phyloP scores from a whole-genome alignment of 805 yeast species.

The Kurtzmaniella cleridarum region DNA sequence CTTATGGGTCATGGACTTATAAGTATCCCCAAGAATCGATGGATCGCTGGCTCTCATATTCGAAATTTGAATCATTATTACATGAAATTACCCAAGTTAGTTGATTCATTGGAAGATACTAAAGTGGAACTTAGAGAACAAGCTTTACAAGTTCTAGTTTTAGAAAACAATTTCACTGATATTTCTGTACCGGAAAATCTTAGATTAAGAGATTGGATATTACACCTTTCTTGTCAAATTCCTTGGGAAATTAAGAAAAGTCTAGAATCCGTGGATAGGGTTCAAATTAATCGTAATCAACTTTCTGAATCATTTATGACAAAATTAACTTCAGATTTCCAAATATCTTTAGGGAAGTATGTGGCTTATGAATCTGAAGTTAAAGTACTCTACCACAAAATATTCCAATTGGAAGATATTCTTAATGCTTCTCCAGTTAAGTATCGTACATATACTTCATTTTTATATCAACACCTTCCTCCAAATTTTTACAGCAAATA shows the following conservation, averaged over 20 bases:
- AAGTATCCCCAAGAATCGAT: conserved; percentile 52
- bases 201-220: conserved; percentile 61
- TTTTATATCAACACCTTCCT: neutral
- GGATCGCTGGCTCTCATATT: conserved; percentile 28
- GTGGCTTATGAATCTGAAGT: conserved; percentile 56
- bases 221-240: conserved; percentile 43
- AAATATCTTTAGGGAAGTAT: conserved; percentile 45
- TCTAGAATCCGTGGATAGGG: conserved; percentile 25
- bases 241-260: conserved; percentile 33
- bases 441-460: neutral
- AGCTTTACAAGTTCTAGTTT: conserved; percentile 50
- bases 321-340: conserved; percentile 46
- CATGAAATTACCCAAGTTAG: conserved; percentile 48
- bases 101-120: conserved; percentile 61
- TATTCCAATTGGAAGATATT: conserved; percentile 54
- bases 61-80: conserved; percentile 36
- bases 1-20: conserved; percentile 79
- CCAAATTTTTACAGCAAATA: neutral
- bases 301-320: conserved; percentile 42
- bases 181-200: conserved; percentile 21
- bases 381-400: conserved; percentile 42
- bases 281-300: conserved; percentile 25
- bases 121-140: conserved; percentile 58
- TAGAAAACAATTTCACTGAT: conserved; percentile 40
- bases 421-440: conserved; percentile 32